phyloP scores from a whole-genome alignment of 78 protist genomes.

The Chrysochromulina parva region DNA sequence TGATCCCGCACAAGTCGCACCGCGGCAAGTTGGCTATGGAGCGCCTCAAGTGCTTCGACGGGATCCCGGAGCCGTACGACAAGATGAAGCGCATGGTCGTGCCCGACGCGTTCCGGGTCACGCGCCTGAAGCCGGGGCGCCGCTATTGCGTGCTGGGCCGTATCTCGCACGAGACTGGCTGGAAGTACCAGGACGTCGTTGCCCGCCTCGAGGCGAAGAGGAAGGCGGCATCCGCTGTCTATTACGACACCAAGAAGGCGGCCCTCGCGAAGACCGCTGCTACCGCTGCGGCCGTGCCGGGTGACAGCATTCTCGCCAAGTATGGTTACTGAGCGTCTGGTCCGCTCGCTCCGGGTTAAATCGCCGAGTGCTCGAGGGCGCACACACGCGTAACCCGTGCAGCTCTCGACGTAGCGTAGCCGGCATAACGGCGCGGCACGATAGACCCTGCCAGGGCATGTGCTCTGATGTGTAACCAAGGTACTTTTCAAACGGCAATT shows the following conservation, averaged over 20 bases:
- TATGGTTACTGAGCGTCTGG: neutral
- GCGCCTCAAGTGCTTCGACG: conserved; percentile 69
- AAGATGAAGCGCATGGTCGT: conserved; percentile 83
- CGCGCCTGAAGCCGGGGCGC: conserved; percentile 85
- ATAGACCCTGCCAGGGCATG: too few relatives aligned
- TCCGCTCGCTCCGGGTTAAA: too few relatives aligned
- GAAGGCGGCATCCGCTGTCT: conserved; percentile 71
- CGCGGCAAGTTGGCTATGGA: conserved; percentile 95
- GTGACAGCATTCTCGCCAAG: neutral
- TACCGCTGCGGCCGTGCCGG: neutral
- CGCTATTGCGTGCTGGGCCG: conserved; percentile 86
- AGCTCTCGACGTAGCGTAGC: too few relatives aligned
- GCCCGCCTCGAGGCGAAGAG: conserved; percentile 92
- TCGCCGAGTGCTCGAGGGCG: too few relatives aligned
- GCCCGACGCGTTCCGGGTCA: conserved; percentile 94
- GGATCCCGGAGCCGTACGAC: conserved; percentile 81
- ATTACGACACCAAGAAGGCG: conserved; percentile 34
- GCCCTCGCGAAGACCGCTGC: neutral
- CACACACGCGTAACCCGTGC: too few relatives aligned
- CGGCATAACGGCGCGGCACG: too few relatives aligned
- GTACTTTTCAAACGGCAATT: too few relatives aligned
- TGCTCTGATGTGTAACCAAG: too few relatives aligned
- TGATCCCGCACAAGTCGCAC: conserved; percentile 98
- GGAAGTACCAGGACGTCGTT: conserved; percentile 93
- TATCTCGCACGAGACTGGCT: conserved; percentile 73